A percentile compares a stretch with the other conserved stretches of the same genome.
Evolutionary conservation across 2,329 filamentous ascomycete genomes (phyloP).

Genomic region (Neofusicoccum cordaticola): DNA sequence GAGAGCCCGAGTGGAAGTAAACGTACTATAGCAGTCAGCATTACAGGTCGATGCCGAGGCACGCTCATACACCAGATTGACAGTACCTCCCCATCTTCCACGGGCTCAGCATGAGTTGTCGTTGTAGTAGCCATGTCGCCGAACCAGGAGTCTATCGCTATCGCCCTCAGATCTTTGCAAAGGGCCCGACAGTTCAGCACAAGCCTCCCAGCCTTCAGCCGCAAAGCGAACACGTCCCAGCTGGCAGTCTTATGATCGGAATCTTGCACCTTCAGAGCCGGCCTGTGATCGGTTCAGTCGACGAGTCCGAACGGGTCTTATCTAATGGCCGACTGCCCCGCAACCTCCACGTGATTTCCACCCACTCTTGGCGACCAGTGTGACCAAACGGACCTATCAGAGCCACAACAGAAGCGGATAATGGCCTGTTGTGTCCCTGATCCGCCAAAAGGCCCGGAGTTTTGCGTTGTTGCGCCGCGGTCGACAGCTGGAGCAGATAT

Average conservation of each 20-base stretch:
- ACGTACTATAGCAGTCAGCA: neutral
- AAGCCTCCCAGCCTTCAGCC: neutral
- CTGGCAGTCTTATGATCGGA: neutral
- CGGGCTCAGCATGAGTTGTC: neutral
- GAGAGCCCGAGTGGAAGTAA: constrained; percentile 11
- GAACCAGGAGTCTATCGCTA: neutral
- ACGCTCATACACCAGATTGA: too few species aligned
- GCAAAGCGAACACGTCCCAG: neutral
- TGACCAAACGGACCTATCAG: neutral
- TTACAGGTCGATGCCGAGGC: neutral
- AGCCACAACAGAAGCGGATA: neutral
- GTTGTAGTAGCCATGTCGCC: neutral
- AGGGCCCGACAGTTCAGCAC: neutral
- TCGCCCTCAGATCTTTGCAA: neutral
- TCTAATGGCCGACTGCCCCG: neutral
- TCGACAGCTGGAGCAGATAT: neutral
- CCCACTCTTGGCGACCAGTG: constrained; percentile 6
- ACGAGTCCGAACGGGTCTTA: neutral
- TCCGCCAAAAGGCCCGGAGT: neutral
- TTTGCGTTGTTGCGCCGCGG: neutral
- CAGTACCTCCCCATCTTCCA: constrained; percentile 2
- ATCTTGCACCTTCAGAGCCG: neutral
- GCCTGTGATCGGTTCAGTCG: neutral
- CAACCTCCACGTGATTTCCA: neutral
- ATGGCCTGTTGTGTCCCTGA: neutral